Evolutionary conservation across 495 filamentous ascomycete genomes (phyloP).

Genomic region (Rhizodiscina lignyota): DNA sequence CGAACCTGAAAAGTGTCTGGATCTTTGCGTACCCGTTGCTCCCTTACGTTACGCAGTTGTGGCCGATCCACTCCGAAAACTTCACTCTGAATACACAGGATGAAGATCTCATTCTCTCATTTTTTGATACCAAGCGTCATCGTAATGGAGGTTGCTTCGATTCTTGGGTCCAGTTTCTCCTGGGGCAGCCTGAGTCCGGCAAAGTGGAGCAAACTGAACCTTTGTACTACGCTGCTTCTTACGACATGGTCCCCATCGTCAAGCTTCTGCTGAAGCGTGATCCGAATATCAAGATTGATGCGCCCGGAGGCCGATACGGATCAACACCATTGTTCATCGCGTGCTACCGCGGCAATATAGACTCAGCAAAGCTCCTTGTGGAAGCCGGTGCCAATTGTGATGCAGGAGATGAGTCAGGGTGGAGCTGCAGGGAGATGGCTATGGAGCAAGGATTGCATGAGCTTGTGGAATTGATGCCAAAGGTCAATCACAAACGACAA

Average conservation of each 20-base stretch:
- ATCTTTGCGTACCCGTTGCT: neutral
- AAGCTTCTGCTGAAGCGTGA: neutral
- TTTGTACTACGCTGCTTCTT: constrained; percentile 2
- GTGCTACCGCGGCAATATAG: neutral
- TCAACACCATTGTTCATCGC: constrained; percentile 3
- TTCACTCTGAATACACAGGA: neutral
- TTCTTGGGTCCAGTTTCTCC: constrained; percentile 2
- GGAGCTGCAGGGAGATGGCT: neutral
- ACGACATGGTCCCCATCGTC: neutral
- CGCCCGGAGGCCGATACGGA: neutral
- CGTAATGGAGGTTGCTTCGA: neutral
- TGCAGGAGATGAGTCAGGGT: neutral
- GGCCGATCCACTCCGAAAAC: neutral
- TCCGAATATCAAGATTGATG: neutral
- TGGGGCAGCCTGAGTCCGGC: neutral
- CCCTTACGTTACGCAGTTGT: neutral
- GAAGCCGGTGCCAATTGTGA: neutral
- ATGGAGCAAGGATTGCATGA: neutral
- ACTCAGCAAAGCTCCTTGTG: neutral
- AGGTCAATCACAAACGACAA: too few species aligned
- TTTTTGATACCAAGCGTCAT: neutral
- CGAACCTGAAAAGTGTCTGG: neutral
- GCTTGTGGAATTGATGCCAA: neutral
- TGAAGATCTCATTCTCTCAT: neutral
- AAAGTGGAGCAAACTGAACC: neutral